Base-by-base conservation (phyloP, 1,139 yeast species). In the Debaryomyces psychrophilus region DNA sequence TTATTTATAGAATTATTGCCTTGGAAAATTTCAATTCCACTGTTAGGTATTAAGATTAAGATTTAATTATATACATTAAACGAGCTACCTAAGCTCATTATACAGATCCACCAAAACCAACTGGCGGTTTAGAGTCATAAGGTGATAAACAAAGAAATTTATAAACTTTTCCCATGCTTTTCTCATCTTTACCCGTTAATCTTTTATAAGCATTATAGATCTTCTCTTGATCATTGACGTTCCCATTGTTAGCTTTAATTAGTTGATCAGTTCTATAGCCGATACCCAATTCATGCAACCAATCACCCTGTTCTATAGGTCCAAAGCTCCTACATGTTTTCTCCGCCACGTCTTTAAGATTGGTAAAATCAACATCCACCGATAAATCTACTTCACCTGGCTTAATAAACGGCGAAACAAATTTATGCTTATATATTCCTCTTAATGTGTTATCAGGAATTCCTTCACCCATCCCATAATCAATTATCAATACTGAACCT, bases 341-440 rank as follows among this genome's bases (percentile, higher is more conserved):
- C 8, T 62, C 52, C 11, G 59, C 59, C 36, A 59, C 52, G 25
- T 51, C 58, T 26, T 68, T 69, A 45, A 86, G 65, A 9, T 84
- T 85, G 38, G 72, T 76, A 57, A 89, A 89, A 62, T 89, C 96
- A 9, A 89, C 96, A 59, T 89, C 95, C 1, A 87, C 84, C 0
- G 96, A 87, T 39, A 89, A 72, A 65, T 89, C 96, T 3, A 87
- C 92, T 38, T 82, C 81, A 3, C 96, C 96, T 0, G 95, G 95
- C 25, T 73, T 72, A 26, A 66, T 72, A 52, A 87, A 85, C 1
- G 96, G 96, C n/a, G 85, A 81, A 1, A 87, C 93, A 55, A 89
- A 77, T 55, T 81, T 78, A 62, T 89, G 96, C 56, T 82, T 71
- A 54, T 80, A 77, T 50, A 89, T 88, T 0, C 90, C 96, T 39